Evolutionary conservation across 257 asterid genomes (phyloP), one percentile per base, ranked within the genome.

Genomic region (Eustoma russellianum): DNA sequence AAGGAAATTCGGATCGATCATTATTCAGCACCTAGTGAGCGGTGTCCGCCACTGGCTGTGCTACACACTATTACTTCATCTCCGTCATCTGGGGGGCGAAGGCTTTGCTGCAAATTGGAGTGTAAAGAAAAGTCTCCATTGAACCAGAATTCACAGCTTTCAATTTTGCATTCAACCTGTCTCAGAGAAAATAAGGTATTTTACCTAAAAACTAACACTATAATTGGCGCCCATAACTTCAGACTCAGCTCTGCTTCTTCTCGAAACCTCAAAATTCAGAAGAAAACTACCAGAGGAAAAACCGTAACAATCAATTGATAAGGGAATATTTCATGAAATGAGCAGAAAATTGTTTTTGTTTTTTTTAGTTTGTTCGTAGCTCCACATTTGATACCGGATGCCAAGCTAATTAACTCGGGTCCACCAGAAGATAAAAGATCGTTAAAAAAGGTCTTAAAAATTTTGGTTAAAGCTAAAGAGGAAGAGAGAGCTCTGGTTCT

Each of bases 151-250:
- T 80, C 95, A 67, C 94, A 80, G 75, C 94, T 91, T 63, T 72
- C 78, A 35, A 58, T 68, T 72, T 75, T 87, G 88, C 96, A 91
- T 64, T 80, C 94, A 48, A 82, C 79, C 67, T 91, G 98, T 79
- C 94, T 87, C 94, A 82, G 81, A 66, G 94, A 87, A 19, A 87
- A 84, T 77, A 91, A 91, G 98, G 98, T 91, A 91, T 76, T 50
- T 43, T 51, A 57, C 30, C 15, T 70, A 65, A 49, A 65, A 61
- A 47, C 48, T 71, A 56, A 11, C 34, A 48, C 47, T 40, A 57
- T 56, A 59, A 67, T 77, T 69, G 71, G 65, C 62, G 58, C 52
- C 66, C 66, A 69, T 17, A 12, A 56, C 64, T 59, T 55, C 43
- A 38, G 9, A 55, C 65, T 49, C 48, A 17, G 41, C 59, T 45